Percentiles rank a stretch among this genome's conserved stretches.
Conservation (phyloP, 768 basidiomycete species). For the Xanthoconium purpureum region DNA sequence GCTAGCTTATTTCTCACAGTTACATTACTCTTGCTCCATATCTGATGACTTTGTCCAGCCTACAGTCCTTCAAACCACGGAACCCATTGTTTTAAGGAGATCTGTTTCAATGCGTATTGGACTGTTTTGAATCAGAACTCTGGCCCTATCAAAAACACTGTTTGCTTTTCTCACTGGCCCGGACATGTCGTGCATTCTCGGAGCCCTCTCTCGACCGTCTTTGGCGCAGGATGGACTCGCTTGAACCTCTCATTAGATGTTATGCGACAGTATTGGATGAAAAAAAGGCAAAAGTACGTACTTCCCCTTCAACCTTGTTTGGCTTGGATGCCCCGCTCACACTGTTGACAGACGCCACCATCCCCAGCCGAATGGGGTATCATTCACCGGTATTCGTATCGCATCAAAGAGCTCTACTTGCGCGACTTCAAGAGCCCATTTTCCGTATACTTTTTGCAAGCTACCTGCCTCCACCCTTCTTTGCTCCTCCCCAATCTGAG, state of each 20-base stretch:
- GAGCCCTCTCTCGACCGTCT: background rate
- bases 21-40: too few relatives aligned
- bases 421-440: too few relatives aligned
- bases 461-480: background rate
- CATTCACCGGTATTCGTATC: background rate
- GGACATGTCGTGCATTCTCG: background rate
- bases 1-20: too few relatives aligned
- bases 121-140: too few relatives aligned
- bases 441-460: background rate
- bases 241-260: background rate
- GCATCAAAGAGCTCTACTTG: background rate
- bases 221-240: background rate
- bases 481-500: slow-evolving; percentile 1
- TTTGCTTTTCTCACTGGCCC: background rate
- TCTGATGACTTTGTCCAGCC: too few relatives aligned
- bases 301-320: background rate
- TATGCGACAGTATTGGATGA: background rate
- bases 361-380: background rate
- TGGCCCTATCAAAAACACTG: too few relatives aligned
- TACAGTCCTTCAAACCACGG: too few relatives aligned
- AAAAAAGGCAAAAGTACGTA: background rate
- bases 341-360: background rate
- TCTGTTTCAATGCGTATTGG: too few relatives aligned
- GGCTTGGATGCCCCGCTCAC: too few relatives aligned
- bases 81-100: too few relatives aligned